phyloP scores from a whole-genome alignment of 768 basidiomycete genomes.

The Amanita pseudoporphyria region DNA sequence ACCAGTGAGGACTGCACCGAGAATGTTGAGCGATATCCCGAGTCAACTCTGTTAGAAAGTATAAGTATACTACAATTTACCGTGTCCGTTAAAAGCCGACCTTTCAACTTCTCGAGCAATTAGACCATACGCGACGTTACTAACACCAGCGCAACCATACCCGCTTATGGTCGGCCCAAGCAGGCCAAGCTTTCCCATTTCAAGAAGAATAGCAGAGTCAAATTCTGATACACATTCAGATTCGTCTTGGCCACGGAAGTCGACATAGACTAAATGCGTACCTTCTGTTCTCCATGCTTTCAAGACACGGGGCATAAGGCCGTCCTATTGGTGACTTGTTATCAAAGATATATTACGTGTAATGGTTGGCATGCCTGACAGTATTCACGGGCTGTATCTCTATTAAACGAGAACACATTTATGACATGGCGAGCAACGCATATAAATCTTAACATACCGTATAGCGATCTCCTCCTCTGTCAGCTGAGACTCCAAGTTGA shows the following conservation, averaged over 20 bases:
- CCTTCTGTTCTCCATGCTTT: conserved; percentile 86
- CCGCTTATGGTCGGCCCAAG: conserved; percentile 89
- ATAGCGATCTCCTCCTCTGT: conserved; percentile 89
- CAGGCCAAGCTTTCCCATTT: conserved; percentile 90
- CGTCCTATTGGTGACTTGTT: conserved; percentile 43
- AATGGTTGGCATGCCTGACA: conserved; percentile 49
- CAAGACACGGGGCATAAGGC: conserved; percentile 79
- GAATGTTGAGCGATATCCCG: conserved; percentile 90
- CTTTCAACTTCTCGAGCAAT: conserved; percentile 92
- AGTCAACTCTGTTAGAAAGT: conserved; percentile 62
- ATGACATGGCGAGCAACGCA: background rate
- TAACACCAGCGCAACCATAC: conserved; percentile 89
- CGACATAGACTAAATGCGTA: conserved; percentile 19
- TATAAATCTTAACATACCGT: conserved; percentile 38
- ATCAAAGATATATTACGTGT: background rate
- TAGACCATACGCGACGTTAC: conserved; percentile 88
- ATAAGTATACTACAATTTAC: background rate
- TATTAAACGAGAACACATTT: conserved; percentile 18
- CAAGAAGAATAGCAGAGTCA: conserved; percentile 63
- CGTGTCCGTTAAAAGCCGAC: conserved; percentile 25
- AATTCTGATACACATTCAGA: conserved; percentile 43
- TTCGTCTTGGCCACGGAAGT: background rate
- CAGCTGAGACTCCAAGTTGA: conserved; percentile 68
- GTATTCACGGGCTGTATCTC: conserved; percentile 71
- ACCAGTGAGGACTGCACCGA: conserved; percentile 95